A percentile compares a stretch with the other conserved stretches of the same genome.
Conservation (phyloP, 768 basidiomycete species). For the Baorangia bicolor region DNA sequence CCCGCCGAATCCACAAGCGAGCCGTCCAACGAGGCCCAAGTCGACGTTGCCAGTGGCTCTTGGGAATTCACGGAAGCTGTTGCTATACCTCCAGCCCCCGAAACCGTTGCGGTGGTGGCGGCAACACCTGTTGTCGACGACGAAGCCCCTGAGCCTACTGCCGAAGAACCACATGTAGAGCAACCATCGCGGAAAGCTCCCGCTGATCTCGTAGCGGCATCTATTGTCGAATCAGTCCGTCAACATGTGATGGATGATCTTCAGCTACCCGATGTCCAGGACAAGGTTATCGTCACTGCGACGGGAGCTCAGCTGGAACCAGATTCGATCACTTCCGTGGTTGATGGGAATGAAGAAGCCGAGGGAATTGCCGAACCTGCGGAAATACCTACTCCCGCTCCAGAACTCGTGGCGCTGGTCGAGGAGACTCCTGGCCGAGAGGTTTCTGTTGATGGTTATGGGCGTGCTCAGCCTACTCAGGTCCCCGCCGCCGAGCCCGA, state of each 20-base stretch:
- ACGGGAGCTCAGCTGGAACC: conserved; percentile 11
- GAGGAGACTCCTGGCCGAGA: conserved; percentile 18
- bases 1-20: background rate
- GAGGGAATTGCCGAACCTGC: conserved; percentile 5
- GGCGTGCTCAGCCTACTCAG: background rate
- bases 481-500: background rate
- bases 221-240: conserved; percentile 5
- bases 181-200: conserved; percentile 5
- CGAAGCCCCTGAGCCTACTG: background rate
- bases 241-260: conserved; percentile 4
- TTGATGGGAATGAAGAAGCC: conserved; percentile 10
- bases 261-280: background rate
- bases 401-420: conserved; percentile 11
- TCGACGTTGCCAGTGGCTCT: conserved; percentile 1
- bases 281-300: conserved; percentile 10
- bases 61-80: conserved; percentile 2
- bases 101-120: background rate
- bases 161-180: conserved; percentile 3
- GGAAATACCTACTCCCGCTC: conserved; percentile 15
- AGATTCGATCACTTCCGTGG: background rate
- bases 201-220: conserved; percentile 3
- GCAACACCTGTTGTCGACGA: background rate
- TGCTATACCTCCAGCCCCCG: background rate
- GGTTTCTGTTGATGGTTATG: background rate
- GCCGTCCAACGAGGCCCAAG: background rate